Conservation (phyloP, 352 stramenopile genomes). For the Aphanomyces euteiches region DNA sequence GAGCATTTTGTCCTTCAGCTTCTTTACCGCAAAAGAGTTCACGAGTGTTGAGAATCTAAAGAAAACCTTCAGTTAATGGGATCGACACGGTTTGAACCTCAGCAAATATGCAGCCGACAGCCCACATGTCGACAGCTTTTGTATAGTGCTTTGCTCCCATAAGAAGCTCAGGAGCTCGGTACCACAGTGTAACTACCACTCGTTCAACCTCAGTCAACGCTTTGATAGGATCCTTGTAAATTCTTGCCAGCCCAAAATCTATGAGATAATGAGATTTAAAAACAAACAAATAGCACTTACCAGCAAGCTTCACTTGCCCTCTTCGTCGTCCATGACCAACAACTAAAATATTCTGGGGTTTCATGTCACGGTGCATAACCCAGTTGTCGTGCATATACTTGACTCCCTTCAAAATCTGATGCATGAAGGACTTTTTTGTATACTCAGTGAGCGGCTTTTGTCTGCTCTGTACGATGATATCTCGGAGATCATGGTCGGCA, state of each 20-base stretch:
- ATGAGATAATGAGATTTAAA: background rate
- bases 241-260: slow-evolving; percentile 84
- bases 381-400: slow-evolving; percentile 92
- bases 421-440: slow-evolving; percentile 91
- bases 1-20: slow-evolving; percentile 79
- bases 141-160: slow-evolving; percentile 92
- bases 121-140: slow-evolving; percentile 95
- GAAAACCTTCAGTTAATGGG: slow-evolving; percentile 18
- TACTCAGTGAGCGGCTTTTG: slow-evolving; percentile 87
- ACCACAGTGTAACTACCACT: slow-evolving; percentile 96
- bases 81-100: slow-evolving; percentile 52
- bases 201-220: slow-evolving; percentile 83
- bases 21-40: slow-evolving; percentile 87
- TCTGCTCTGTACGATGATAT: slow-evolving; percentile 86
- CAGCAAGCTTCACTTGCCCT: slow-evolving; percentile 78
- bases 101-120: slow-evolving; percentile 94
- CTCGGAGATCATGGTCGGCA: slow-evolving; percentile 84
- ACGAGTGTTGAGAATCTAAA: slow-evolving; percentile 70
- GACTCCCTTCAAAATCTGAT: slow-evolving; percentile 89
- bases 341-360: slow-evolving; percentile 91
- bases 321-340: slow-evolving; percentile 78
- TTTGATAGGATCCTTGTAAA: slow-evolving; percentile 88
- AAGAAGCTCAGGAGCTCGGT: slow-evolving; percentile 92
- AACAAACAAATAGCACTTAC: slow-evolving; percentile 30
- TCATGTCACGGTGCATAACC: slow-evolving; percentile 93